These are phyloP conservation scores for Chlamydomonas sphaeroides DNA, from an alignment of 139 green algal species.

Conservation along the genomic window DNA sequence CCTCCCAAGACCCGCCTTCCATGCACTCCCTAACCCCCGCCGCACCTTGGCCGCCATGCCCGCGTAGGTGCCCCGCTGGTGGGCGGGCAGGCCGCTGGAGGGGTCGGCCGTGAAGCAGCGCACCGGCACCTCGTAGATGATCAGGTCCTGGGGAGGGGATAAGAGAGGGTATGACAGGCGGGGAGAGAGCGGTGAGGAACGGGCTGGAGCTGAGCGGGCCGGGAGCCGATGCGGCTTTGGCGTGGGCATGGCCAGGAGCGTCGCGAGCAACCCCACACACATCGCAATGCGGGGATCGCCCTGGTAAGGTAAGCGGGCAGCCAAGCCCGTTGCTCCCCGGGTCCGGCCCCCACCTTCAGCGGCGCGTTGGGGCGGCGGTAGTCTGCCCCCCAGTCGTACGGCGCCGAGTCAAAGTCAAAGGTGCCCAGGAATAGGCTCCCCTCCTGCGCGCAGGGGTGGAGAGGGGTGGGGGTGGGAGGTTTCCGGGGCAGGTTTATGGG, in stretches of 20 bases:
- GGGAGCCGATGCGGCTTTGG: too few relatives aligned
- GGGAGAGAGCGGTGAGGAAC: too few relatives aligned
- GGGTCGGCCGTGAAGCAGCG: conserved; percentile 83
- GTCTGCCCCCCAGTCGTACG: conserved; percentile 87
- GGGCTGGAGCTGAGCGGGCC: too few relatives aligned
- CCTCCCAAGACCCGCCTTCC: neutral
- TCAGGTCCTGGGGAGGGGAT: conserved; percentile 64
- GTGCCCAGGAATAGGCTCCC: conserved; percentile 86
- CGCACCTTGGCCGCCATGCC: conserved; percentile 84
- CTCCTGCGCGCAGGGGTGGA: conserved; percentile 28
- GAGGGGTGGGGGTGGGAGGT: neutral
- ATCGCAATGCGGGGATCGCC: too few relatives aligned
- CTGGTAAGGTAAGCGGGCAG: too few relatives aligned
- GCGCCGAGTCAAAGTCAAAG: conserved; percentile 79
- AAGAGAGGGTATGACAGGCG: too few relatives aligned
- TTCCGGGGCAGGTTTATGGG: neutral
- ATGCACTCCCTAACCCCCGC: neutral
- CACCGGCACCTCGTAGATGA: conserved; percentile 89
- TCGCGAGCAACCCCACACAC: too few relatives aligned
- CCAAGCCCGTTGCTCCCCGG: too few relatives aligned
- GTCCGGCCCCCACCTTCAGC: conserved; percentile 2
- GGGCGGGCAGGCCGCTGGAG: conserved; percentile 61
- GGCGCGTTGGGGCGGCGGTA: conserved; percentile 44
- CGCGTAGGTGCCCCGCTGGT: conserved; percentile 76
- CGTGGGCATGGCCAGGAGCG: too few relatives aligned